Base-by-base conservation (phyloP, 2,329 filamentous ascomycete genomes). In the Colletotrichum sp. region DNA sequence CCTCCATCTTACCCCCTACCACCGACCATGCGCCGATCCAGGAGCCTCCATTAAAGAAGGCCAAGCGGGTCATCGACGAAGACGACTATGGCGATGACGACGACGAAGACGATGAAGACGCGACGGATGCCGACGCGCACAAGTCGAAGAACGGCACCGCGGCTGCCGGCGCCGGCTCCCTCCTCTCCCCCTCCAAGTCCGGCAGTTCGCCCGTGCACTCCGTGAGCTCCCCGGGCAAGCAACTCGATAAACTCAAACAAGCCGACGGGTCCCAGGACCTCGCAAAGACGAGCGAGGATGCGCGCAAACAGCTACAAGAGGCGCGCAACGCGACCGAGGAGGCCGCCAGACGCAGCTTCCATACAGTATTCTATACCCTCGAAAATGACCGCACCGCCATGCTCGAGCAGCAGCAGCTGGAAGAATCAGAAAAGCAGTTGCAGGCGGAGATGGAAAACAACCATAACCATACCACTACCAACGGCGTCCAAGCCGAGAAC, bases 381-480 rank as follows among this genome's bases (percentile, higher is more conserved):
- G 97, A 99, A 85, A 97, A 96, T 83, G 97, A 99, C 83, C 92
- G 95, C 71, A 95, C 96, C 80, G 97, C 97, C 65, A 98, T 99
- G 97, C 86, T 98, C 73, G 97, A 99, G 84, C 97, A 99, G 85
- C 96, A 98, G 84, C 95, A 96, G 84, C 90, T 99, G 30, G 97
- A 99, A 82, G 97, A 98, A 84, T 96, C 98, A 2, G 97, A 99
- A 84, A 94, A 98, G 83, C 96, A 98, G 83, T 94, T 98, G 12
- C 96, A 98, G 84, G 96, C 96, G 16, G 97, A 99, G 85, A 97
- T 98, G 90, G 96, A 96, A 69, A 90, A 93, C 81, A 91, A 90
- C 70, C 90, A 85, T 72, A 87, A 86, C 76, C 87, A 87, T 75
- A 87, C 87, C 78, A 88, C 89, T 76, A 86, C 86, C 22, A 88